Percentiles rank a stretch among this genome's conserved stretches.
Conservation (phyloP, 2,329 filamentous ascomycete genomes). For the Fusarium sp. region DNA sequence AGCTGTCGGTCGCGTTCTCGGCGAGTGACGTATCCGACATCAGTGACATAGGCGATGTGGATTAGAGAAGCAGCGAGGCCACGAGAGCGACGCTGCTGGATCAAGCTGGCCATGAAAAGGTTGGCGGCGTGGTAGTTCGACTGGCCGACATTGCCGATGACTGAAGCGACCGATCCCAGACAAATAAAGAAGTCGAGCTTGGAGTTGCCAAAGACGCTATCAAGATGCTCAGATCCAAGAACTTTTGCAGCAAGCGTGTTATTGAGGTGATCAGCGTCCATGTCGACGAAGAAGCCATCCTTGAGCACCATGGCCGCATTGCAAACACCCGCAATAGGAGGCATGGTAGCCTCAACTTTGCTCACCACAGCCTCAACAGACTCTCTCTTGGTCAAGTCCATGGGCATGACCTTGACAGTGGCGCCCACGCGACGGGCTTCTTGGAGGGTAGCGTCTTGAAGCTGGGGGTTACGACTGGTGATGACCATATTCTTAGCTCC, state of each 20-base stretch:
- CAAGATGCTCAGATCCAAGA: conserved; percentile 50
- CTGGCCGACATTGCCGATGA: conserved; percentile 56
- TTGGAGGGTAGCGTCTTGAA: neutral
- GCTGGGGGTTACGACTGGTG: conserved; percentile 52
- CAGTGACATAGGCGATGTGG: conserved; percentile 49
- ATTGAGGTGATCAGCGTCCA: conserved; percentile 49
- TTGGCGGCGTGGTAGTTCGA: conserved; percentile 55
- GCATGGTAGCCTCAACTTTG: conserved; percentile 42
- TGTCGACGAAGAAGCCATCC: conserved; percentile 52
- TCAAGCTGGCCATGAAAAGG: conserved; percentile 53
- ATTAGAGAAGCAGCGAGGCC: conserved; percentile 56
- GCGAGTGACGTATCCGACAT: conserved; percentile 13
- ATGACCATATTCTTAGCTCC: conserved; percentile 56
- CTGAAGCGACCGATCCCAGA: conserved; percentile 54
- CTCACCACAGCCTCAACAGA: neutral
- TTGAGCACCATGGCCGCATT: conserved; percentile 60
- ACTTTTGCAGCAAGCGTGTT: conserved; percentile 54
- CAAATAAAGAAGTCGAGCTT: conserved; percentile 58
- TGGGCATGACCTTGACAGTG: conserved; percentile 7
- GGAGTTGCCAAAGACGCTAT: conserved; percentile 48
- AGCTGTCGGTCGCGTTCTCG: conserved; percentile 24
- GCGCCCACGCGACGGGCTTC: conserved; percentile 32
- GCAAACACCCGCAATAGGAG: conserved; percentile 56
- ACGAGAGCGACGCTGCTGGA: conserved; percentile 41
- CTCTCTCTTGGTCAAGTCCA: neutral